Conservation (phyloP, 768 basidiomycete genomes). For the Termitomyces sp. region DNA sequence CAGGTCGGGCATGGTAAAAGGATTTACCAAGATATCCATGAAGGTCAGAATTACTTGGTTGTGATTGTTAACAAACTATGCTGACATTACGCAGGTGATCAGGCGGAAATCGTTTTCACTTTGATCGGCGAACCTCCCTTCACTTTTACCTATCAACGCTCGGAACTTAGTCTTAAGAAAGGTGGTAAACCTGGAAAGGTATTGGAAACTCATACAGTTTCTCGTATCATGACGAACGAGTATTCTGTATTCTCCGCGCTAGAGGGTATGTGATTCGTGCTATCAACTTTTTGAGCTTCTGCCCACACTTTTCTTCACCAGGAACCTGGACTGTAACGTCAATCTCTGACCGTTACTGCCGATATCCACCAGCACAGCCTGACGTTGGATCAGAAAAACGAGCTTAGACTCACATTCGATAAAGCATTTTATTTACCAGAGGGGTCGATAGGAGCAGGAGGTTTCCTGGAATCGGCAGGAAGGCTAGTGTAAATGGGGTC, state of each 20-base stretch:
- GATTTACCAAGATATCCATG: conserved; percentile 82
- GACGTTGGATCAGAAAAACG: conserved; percentile 38
- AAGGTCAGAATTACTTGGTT: conserved; percentile 48
- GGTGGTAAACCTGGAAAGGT: conserved; percentile 71
- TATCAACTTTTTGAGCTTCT: not conserved
- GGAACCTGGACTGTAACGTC: conserved; percentile 93
- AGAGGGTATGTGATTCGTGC: conserved; percentile 61
- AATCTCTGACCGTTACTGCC: conserved; percentile 86
- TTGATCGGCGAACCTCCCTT: conserved; percentile 93
- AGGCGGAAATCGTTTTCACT: conserved; percentile 91
- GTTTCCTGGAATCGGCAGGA: conserved; percentile 76
- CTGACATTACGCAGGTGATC: conserved; percentile 54
- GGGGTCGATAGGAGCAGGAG: conserved; percentile 87
- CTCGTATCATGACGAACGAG: conserved; percentile 65
- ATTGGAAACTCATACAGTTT: conserved; percentile 90
- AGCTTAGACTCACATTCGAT: conserved; percentile 18
- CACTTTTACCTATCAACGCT: conserved; percentile 90
- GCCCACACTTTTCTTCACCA: conserved; percentile 24
- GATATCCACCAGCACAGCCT: conserved; percentile 75
- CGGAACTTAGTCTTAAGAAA: conserved; percentile 66
- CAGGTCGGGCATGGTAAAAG: conserved; percentile 84
- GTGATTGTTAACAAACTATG: not conserved
- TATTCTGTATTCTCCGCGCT: conserved; percentile 92
- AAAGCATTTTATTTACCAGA: conserved; percentile 56
- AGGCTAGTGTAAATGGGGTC: conserved; percentile 64